A percentile compares a stretch with the other conserved stretches of the same genome.
phyloP scores from a whole-genome alignment of 23 red algal species.

The Gracilaria gracilis region DNA sequence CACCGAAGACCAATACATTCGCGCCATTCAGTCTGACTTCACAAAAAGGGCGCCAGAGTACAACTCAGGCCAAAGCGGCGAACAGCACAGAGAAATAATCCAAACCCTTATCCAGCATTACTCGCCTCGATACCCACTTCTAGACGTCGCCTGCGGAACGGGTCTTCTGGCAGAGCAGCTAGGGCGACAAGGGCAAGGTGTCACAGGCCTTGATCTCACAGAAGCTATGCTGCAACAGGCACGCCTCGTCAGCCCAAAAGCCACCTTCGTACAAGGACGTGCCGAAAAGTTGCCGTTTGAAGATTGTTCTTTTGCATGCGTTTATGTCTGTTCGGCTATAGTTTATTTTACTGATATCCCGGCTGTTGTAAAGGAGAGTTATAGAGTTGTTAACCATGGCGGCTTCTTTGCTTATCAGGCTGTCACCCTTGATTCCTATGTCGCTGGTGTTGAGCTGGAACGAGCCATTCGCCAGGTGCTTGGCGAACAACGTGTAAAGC shows the following conservation, averaged over 20 bases:
- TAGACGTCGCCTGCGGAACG: conserved; percentile 60
- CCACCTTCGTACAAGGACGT: conserved; percentile 39
- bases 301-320: conserved; percentile 3
- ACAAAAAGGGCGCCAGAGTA: conserved; percentile 25
- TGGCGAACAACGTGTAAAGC: not conserved
- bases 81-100: conserved; percentile 7
- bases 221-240: conserved; percentile 42
- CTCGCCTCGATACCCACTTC: conserved; percentile 33
- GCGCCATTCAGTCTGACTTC: conserved; percentile 35
- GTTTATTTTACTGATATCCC: conserved; percentile 49
- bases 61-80: conserved; percentile 28
- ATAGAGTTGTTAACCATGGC: conserved; percentile 5
- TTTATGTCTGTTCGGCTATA: conserved; percentile 31
- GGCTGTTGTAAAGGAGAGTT: conserved; percentile 4
- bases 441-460: conserved; percentile 24
- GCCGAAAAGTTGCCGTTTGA: conserved; percentile 37
- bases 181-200: conserved; percentile 10
- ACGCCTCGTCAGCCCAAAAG: not conserved
- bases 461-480: conserved; percentile 13
- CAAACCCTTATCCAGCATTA: conserved; percentile 18
- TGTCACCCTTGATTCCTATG: conserved; percentile 40
- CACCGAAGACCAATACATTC: conserved; percentile 26
- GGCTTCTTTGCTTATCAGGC: conserved; percentile 52
- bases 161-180: conserved; percentile 23
- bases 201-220: conserved; percentile 55